Evolutionary conservation across 2,329 filamentous ascomycete genomes (phyloP).

Genomic region (Berkeleyomyces basicola): DNA sequence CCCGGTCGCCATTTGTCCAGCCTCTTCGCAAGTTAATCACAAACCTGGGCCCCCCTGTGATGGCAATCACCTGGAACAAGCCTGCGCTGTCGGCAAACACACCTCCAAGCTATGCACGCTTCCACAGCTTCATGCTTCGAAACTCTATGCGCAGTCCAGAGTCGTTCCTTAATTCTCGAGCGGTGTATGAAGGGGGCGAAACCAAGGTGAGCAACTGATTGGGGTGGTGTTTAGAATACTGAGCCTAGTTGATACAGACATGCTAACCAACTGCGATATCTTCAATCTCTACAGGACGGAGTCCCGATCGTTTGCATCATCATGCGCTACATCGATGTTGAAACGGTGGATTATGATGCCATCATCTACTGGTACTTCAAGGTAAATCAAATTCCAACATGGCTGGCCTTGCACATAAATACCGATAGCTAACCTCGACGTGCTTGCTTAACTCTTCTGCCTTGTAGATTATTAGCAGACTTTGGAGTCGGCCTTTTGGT

Average conservation of each 20-base stretch:
- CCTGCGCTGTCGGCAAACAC: constrained; percentile 47
- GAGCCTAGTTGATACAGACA: no score
- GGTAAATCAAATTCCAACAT: constrained; percentile 22
- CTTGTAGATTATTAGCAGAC: constrained; percentile 46
- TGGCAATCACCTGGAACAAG: constrained; percentile 53
- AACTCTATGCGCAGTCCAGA: constrained; percentile 51
- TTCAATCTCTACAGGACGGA: constrained; percentile 32
- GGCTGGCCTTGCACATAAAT: neutral
- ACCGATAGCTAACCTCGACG: neutral
- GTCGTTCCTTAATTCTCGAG: constrained; percentile 45
- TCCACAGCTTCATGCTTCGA: constrained; percentile 56
- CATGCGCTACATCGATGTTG: constrained; percentile 48
- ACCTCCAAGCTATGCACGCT: constrained; percentile 48
- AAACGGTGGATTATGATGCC: constrained; percentile 48
- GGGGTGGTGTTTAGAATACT: no score
- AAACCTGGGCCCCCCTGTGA: constrained; percentile 48
- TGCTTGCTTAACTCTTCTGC: neutral
- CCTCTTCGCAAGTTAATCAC: constrained; percentile 44
- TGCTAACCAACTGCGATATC: neutral
- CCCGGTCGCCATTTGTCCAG: constrained; percentile 40
- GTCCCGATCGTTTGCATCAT: constrained; percentile 54
- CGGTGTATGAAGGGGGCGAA: constrained; percentile 54
- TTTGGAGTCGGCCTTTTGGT: constrained; percentile 54
- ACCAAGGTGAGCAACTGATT: constrained; percentile 33
- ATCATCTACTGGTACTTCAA: constrained; percentile 52